Percentiles rank a stretch among this genome's conserved stretches.
These are phyloP conservation scores for Citrus maxima DNA, from an alignment of 345 rosid genomes.

Conservation along the genomic window DNA sequence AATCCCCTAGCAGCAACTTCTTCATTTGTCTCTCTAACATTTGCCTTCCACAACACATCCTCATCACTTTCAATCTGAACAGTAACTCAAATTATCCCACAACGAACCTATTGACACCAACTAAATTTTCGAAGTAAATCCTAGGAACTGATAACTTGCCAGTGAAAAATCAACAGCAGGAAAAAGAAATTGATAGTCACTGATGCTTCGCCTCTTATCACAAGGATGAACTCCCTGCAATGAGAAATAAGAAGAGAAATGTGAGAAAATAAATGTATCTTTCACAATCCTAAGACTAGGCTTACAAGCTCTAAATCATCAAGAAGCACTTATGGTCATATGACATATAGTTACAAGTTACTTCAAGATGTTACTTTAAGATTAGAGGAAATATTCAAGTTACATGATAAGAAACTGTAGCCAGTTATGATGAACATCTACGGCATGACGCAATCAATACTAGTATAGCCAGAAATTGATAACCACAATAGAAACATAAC, in stretches of 20 bases:
- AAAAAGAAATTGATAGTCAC: constrained; percentile 79
- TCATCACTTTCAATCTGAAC: constrained; percentile 77
- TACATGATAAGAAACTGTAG: neutral
- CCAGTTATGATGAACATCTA: neutral
- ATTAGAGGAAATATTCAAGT: neutral
- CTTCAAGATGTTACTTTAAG: neutral
- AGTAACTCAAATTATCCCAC: constrained; percentile 20
- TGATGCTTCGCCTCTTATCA: constrained; percentile 68
- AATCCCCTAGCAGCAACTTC: constrained; percentile 77
- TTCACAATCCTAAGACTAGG: neutral
- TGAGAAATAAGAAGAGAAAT: neutral
- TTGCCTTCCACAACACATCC: constrained; percentile 74
- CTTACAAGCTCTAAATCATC: neutral
- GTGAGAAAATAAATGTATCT: neutral
- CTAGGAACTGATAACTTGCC: constrained; percentile 54
- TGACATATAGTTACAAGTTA: too few relatives aligned
- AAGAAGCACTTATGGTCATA: neutral
- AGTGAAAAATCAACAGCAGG: constrained; percentile 92
- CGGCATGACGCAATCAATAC: neutral
- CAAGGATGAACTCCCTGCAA: constrained; percentile 94
- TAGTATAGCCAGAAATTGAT: neutral
- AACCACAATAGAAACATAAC: neutral
- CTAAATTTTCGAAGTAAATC: constrained; percentile 25
- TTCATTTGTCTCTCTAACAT: constrained; percentile 76
- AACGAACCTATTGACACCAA: neutral